Base-by-base conservation (phyloP, 2,329 filamentous ascomycete genomes). In the Rhexocercosporidium sp. region DNA sequence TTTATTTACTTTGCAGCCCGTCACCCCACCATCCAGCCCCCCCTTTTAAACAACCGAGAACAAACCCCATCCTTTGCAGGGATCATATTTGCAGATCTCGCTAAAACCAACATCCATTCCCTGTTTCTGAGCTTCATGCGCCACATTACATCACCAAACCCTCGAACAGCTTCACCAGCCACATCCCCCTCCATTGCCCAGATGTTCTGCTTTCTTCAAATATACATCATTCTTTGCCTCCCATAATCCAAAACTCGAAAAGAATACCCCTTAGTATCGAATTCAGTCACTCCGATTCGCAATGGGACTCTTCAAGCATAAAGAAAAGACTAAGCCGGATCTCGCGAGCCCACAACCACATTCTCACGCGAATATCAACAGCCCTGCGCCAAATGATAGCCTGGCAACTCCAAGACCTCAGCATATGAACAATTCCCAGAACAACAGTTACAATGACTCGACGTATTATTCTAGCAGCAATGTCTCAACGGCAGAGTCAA, bases 291-390 rank as follows among this genome's bases (percentile, higher is more conserved):
- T 7, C n/a, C 6, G 9, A 49, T 22, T 27, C 62, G 69, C 27
- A 51, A 73, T 73, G 71, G 67, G 69, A 12, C 59, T 72, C 11
- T 73, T 73, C 62, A 73, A 71, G 41, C 59, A 70, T 16, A 73
- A 70, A 62, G 68, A 73, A 16, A 72, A 72, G 47, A 20, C 64
- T 34, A 63, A 61, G 39, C 49, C 66, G 16, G 69, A 72, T 47
- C 59, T 59, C 6, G 22, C 64, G 16, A 66, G 62, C 56, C 47
- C 63, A 18, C 39, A 31, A 9, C 6, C 59, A 16, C 54, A 57
- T 12, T 53, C 34, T 37, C 20, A 47, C 5, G 34, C 54, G 54
- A 57, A 25, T 27, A 57, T 25, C 27, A 56, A 56, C 54, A 62
- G 59, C 61, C 14, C 67, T 39, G 18, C 59, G 12, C 18, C 59